These are phyloP conservation scores for Cruciata laevipes DNA, from an alignment of 257 asterid genomes.

Conservation along the genomic window DNA sequence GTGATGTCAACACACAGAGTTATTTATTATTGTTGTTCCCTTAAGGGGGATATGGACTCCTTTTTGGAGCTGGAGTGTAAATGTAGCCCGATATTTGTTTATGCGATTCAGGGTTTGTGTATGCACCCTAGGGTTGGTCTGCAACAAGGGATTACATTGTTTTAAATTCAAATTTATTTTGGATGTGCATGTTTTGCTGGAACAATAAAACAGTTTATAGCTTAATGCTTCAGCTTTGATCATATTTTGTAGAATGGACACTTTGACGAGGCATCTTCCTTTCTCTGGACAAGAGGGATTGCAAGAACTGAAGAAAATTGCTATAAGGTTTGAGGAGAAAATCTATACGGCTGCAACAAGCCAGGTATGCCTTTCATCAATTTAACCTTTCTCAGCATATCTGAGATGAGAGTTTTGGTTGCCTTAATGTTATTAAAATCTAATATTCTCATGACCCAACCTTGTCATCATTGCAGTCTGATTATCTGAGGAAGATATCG, in stretches of 20 bases:
- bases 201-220: not conserved
- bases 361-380: conserved; percentile 38
- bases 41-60: too few relatives aligned
- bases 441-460: conserved; percentile 1
- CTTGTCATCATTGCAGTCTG: conserved; percentile 42
- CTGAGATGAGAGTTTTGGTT: not conserved
- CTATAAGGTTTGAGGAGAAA: conserved; percentile 82
- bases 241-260: conserved; percentile 60
- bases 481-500: conserved; percentile 79
- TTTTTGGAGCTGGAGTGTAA: not conserved
- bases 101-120: not conserved
- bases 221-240: conserved; percentile 5
- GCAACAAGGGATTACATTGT: not conserved
- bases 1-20: not conserved
- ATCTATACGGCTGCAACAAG: conserved; percentile 68
- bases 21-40: not conserved
- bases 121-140: not conserved
- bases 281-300: conserved; percentile 72
- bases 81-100: not conserved
- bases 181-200: not conserved
- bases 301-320: conserved; percentile 76
- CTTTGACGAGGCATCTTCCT: conserved; percentile 87
- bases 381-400: not conserved
- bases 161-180: not conserved
- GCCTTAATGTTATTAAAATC: not conserved